phyloP scores from a whole-genome alignment of 2,329 filamentous ascomycete species.

The Curvularia sp. region DNA sequence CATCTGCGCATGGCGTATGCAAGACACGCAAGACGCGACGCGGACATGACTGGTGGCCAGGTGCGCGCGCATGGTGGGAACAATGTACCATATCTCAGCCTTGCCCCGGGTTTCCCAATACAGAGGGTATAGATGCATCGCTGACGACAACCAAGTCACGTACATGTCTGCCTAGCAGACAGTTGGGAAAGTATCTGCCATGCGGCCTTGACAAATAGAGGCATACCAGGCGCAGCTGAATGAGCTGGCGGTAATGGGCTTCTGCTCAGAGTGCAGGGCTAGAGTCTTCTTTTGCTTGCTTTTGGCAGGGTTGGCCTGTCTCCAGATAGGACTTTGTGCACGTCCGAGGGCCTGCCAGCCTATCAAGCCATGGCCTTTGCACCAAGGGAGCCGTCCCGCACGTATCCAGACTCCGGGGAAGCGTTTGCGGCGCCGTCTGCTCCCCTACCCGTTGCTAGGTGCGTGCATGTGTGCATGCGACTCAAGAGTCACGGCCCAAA shows the following conservation, averaged over 20 bases:
- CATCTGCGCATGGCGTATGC: neutral
- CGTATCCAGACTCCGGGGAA: slow-evolving; percentile 33
- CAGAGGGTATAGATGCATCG: slow-evolving; percentile 22
- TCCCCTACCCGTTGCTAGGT: slow-evolving; percentile 27
- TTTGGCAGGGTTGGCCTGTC: slow-evolving; percentile 12
- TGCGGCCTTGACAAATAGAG: slow-evolving; percentile 23
- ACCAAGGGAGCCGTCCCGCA: slow-evolving; percentile 18
- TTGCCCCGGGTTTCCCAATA: slow-evolving; percentile 6
- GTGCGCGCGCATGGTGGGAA: neutral
- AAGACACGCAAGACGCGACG: slow-evolving; percentile 6
- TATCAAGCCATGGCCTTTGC: slow-evolving; percentile 20
- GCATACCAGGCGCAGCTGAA: neutral
- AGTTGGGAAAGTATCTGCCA: slow-evolving; percentile 23
- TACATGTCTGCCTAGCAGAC: slow-evolving; percentile 30
- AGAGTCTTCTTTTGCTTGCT: slow-evolving; percentile 13
- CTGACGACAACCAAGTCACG: slow-evolving; percentile 33
- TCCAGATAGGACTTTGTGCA: slow-evolving; percentile 11
- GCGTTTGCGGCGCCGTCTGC: slow-evolving; percentile 24
- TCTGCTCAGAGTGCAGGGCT: slow-evolving; percentile 6
- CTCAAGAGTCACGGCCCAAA: slow-evolving; percentile 35
- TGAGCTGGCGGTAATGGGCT: neutral
- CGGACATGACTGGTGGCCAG: slow-evolving; percentile 3
- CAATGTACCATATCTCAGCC: slow-evolving; percentile 5
- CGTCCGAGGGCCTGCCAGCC: slow-evolving; percentile 17
- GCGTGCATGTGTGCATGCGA: slow-evolving; percentile 25